Percentiles rank a stretch among this genome's conserved stretches.
Conservation (phyloP, 2,329 filamentous ascomycete species). For the Fusarium mundagurra region DNA sequence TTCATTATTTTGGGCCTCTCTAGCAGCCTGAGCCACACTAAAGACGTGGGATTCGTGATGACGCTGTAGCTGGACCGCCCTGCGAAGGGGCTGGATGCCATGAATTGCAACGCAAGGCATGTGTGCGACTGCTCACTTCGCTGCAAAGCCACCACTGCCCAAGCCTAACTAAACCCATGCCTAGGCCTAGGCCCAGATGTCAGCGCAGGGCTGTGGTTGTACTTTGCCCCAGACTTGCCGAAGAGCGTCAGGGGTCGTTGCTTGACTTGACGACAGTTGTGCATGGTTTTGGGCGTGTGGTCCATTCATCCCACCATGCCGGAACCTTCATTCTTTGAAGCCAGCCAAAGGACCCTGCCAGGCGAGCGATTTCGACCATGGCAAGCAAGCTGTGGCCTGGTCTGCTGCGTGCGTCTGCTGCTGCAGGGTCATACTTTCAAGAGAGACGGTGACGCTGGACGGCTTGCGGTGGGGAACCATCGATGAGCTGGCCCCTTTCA, state of each 20-base stretch:
- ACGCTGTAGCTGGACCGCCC: slow-evolving; percentile 33
- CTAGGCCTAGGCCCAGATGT: slow-evolving; percentile 30
- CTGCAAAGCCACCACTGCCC: slow-evolving; percentile 37
- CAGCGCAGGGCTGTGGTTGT: slow-evolving; percentile 39
- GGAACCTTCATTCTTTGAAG: slow-evolving; percentile 18
- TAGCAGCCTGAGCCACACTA: slow-evolving; percentile 39
- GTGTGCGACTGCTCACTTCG: slow-evolving; percentile 35
- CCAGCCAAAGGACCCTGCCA: slow-evolving; percentile 32
- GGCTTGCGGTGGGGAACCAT: slow-evolving; percentile 42
- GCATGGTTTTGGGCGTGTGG: slow-evolving; percentile 22
- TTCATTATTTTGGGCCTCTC: slow-evolving; percentile 30
- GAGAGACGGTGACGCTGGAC: slow-evolving; percentile 44
- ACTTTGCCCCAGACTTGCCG: slow-evolving; percentile 40
- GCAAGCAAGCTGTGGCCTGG: slow-evolving; percentile 12
- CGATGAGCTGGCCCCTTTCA: slow-evolving; percentile 45
- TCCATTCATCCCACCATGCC: slow-evolving; percentile 33
- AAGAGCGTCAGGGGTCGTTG: slow-evolving; percentile 33
- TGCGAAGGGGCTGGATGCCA: slow-evolving; percentile 34
- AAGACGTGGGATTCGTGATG: slow-evolving; percentile 26
- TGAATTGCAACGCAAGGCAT: slow-evolving; percentile 16
- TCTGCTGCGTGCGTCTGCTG: slow-evolving; percentile 26
- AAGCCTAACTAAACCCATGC: slow-evolving; percentile 21
- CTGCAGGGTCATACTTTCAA: slow-evolving; percentile 38
- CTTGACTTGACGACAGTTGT: slow-evolving; percentile 36
- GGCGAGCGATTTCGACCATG: slow-evolving; percentile 16